phyloP scores from a whole-genome alignment of 2,329 filamentous ascomycete species.

The Zarea fungicola region DNA sequence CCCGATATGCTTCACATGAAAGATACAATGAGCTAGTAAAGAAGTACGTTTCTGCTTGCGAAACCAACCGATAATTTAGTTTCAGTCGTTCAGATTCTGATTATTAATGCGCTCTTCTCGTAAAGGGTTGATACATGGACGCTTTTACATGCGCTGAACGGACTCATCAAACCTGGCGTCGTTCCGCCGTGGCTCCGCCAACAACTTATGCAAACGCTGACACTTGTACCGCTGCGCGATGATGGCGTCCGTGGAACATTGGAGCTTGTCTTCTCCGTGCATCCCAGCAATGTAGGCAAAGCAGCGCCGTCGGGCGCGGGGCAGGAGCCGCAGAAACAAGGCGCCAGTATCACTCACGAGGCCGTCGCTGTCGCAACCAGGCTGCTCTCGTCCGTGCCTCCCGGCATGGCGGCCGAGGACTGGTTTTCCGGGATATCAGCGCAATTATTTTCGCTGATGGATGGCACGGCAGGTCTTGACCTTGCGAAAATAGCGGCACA shows the following conservation, averaged over 20 bases:
- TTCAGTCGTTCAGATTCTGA: too few relatives aligned
- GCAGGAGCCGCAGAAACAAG: slow-evolving; percentile 52
- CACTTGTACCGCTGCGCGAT: slow-evolving; percentile 53
- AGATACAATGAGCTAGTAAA: slow-evolving; percentile 45
- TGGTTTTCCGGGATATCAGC: slow-evolving; percentile 59
- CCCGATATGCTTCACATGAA: slow-evolving; percentile 28
- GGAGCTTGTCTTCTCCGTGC: slow-evolving; percentile 66
- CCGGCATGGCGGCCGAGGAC: slow-evolving; percentile 43
- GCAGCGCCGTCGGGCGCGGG: slow-evolving; percentile 35
- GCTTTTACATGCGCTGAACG: slow-evolving; percentile 57
- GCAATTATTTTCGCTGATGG: slow-evolving; percentile 57
- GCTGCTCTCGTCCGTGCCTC: slow-evolving; percentile 56
- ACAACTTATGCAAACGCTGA: slow-evolving; percentile 52
- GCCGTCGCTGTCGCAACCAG: slow-evolving; percentile 59
- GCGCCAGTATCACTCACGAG: slow-evolving; percentile 62
- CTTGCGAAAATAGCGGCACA: slow-evolving; percentile 32
- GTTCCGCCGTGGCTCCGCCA: slow-evolving; percentile 56
- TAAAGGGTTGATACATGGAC: slow-evolving; percentile 40
- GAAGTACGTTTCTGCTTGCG: slow-evolving; percentile 43
- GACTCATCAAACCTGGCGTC: slow-evolving; percentile 56
- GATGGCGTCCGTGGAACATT: slow-evolving; percentile 63
- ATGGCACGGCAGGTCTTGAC: slow-evolving; percentile 41
- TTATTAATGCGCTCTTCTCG: background rate
- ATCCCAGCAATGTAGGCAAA: slow-evolving; percentile 46
- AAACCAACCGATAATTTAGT: too few relatives aligned